phyloP scores from a whole-genome alignment of 345 rosid genomes.

The Syzygium grande region DNA sequence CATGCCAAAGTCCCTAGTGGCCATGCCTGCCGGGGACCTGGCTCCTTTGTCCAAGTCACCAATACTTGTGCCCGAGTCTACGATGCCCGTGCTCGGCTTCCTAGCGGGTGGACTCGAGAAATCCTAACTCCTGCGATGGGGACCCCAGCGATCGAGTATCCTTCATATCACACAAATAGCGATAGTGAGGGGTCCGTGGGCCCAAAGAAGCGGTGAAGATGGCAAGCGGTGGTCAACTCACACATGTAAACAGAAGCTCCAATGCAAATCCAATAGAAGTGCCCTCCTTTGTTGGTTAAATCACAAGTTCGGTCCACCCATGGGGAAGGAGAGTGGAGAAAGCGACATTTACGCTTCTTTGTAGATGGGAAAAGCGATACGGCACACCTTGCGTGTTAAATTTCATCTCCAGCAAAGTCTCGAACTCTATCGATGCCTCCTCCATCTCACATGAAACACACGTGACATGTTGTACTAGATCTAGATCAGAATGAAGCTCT shows the following conservation, averaged over 20 bases:
- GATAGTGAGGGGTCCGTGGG: not conserved
- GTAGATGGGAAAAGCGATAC: not conserved
- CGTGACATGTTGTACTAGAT: not conserved
- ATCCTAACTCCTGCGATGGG: not conserved
- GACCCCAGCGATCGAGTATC: not conserved
- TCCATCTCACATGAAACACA: not conserved
- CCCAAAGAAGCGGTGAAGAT: not conserved
- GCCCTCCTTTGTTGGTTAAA: not conserved
- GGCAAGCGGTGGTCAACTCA: not conserved
- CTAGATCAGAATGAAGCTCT: not conserved
- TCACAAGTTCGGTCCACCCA: not conserved
- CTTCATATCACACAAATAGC: not conserved
- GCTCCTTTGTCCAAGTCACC: not conserved
- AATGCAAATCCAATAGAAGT: not conserved
- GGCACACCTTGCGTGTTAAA: not conserved
- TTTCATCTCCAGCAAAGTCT: not conserved
- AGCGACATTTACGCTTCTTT: not conserved
- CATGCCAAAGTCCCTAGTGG: not conserved
- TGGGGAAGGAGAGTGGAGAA: not conserved
- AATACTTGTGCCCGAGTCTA: not conserved
- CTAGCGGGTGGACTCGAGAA: fast-evolving
- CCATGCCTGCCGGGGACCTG: not conserved
- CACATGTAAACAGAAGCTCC: not conserved
- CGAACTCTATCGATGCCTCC: not conserved
- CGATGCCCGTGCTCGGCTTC: not conserved